Base-by-base conservation (phyloP, 305 asterid genomes). In the Solanum hybrid region DNA sequence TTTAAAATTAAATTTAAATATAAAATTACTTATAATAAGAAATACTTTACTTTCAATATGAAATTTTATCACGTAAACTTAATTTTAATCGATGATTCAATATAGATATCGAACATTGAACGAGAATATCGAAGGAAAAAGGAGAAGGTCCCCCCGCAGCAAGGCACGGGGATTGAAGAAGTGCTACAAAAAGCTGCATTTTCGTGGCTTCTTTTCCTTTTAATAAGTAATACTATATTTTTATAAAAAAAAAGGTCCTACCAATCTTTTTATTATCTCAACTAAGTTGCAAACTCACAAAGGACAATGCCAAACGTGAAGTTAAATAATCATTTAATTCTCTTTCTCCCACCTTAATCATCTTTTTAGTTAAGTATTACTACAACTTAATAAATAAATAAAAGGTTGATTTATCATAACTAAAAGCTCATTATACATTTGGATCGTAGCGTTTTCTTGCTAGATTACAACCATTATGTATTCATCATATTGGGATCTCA, bases 141-240 rank as follows among this genome's bases (percentile, higher is more conserved):
- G 18, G 90, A 81, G 92, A 84, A 89, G 97, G 95, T 86, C 93
- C 95, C 92, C 95, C 92, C 89, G 87, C 91, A 87, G 33, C 90
- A 89, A 89, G 94, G 94, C 94, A 94, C 92, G 97, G 90, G 93
- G 90, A 90, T 46, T 28, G 90, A 86, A 89, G 83, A 92, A 94
- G 96, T 93, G 97, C 94, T 94, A 90, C 51, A 88, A 89, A 93
- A 95, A 93, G 96, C 93, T 92, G 95, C 91, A 89, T 33, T 92
- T 94, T 93, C 81, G 87, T 90, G 94, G 79, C 92, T 92, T 92
- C 90, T 88, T 94, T 91, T 92, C 88, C 90, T 57, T 82, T 89
- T 89, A 71, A 83, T 64, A 82, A 75, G 91, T 89, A 57, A 18
- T 57, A 46, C 7, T 13, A 3, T 57, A 57, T 57, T 57, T 57